Evolutionary conservation across 2,329 filamentous ascomycete species (phyloP).

Genomic region (Pyrenochaeta sp.): DNA sequence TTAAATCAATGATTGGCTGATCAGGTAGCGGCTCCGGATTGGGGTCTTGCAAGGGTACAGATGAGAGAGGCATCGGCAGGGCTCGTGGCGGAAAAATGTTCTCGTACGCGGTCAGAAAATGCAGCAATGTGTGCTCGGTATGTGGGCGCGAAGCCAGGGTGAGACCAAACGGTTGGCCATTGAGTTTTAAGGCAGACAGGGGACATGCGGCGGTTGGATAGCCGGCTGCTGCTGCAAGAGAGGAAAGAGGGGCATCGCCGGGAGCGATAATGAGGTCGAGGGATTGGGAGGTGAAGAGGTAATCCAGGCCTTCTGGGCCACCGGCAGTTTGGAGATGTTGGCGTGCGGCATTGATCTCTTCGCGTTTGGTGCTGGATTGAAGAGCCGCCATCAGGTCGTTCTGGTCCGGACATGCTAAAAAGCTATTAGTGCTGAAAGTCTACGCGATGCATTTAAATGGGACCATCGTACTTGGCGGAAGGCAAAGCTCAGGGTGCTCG

Average conservation of each 20-base stretch:
- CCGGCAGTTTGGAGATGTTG: conserved; percentile 39
- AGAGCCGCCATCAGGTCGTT: conserved; percentile 48
- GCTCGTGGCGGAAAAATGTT: conserved; percentile 45
- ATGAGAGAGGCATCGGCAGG: conserved; percentile 38
- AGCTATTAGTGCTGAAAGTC: conserved; percentile 4
- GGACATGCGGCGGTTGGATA: conserved; percentile 49
- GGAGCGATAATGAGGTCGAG: conserved; percentile 47
- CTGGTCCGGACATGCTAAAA: conserved; percentile 41
- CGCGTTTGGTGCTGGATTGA: conserved; percentile 30
- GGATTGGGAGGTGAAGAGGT: conserved; percentile 37
- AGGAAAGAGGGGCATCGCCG: conserved; percentile 46
- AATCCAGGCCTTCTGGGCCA: conserved; percentile 44
- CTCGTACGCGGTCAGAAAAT: conserved; percentile 50
- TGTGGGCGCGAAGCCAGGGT: conserved; percentile 42
- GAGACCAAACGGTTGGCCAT: conserved; percentile 48
- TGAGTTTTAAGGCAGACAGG: conserved; percentile 44
- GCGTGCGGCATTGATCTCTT: conserved; percentile 36
- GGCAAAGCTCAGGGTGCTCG: conserved; percentile 46
- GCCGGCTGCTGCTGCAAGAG: conserved; percentile 46
- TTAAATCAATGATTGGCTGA: conserved; percentile 43
- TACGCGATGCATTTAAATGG: neutral
- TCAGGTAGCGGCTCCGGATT: conserved; percentile 40
- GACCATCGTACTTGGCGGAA: conserved; percentile 37
- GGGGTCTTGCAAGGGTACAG: conserved; percentile 38
- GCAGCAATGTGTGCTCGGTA: conserved; percentile 43